Percentiles rank a stretch among this genome's conserved stretches.
Conservation (phyloP, 257 asterid species). For the Rehmannia glutinosa region DNA sequence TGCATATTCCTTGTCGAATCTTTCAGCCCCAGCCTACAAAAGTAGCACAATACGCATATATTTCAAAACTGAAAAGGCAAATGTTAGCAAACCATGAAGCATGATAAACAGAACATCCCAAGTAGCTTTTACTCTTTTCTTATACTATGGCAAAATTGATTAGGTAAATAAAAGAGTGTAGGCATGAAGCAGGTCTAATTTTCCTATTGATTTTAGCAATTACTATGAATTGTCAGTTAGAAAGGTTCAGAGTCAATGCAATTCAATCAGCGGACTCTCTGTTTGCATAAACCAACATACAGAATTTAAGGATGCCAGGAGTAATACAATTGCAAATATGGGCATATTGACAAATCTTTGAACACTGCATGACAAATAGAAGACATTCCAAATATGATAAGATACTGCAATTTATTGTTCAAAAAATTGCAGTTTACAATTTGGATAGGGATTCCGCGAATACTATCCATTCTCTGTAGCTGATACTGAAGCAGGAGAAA, state of each 20-base stretch:
- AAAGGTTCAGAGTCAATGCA: background rate
- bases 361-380: background rate
- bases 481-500: background rate
- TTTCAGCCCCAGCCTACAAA: conserved; percentile 87
- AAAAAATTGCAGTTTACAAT: background rate
- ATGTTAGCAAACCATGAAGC: conserved; percentile 6
- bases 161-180: background rate
- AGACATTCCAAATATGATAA: conserved; percentile 3
- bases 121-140: background rate
- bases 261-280: conserved; percentile 9
- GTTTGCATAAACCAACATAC: background rate
- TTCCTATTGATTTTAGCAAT: conserved; percentile 5
- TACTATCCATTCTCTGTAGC: background rate
- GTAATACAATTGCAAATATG: background rate
- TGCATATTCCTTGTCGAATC: conserved; percentile 93
- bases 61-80: background rate
- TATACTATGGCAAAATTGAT: background rate
- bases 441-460: background rate
- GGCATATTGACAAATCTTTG: background rate
- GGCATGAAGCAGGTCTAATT: background rate
- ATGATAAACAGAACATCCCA: background rate
- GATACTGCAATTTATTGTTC: background rate
- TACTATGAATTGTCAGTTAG: background rate
- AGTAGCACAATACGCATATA: conserved; percentile 12
- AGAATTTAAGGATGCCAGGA: background rate